These are phyloP conservation scores for Penicillium goetzii DNA, from an alignment of 495 filamentous ascomycete species.

Conservation along the genomic window DNA sequence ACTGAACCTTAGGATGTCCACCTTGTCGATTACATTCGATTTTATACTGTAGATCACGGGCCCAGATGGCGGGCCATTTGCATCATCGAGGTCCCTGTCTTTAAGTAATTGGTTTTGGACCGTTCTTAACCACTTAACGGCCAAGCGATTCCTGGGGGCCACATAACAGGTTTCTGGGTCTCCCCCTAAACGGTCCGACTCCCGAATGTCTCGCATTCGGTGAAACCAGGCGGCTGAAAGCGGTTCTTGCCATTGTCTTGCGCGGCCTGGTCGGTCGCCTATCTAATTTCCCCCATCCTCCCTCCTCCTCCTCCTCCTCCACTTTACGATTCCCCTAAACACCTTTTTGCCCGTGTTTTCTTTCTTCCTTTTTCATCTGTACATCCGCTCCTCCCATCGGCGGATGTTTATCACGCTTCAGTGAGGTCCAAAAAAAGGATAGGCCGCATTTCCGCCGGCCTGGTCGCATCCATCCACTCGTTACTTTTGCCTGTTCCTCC, in stretches of 20 bases:
- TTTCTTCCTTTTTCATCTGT: constrained; percentile 7
- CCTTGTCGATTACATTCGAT: neutral
- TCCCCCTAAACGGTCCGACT: constrained; percentile 9
- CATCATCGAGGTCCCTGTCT: constrained; percentile 1
- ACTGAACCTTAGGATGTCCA: too few species aligned
- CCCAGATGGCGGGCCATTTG: constrained; percentile 3
- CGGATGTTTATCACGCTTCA: constrained; percentile 15
- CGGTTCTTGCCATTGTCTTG: constrained; percentile 34
- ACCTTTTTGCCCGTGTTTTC: neutral
- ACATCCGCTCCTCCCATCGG: neutral
- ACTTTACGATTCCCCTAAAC: neutral
- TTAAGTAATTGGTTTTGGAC: neutral
- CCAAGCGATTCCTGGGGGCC: neutral
- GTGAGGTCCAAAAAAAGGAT: neutral
- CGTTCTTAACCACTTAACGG: too few species aligned
- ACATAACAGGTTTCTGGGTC: neutral
- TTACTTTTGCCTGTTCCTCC: constrained; percentile 14
- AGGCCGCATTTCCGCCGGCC: constrained; percentile 19
- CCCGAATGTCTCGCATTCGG: constrained; percentile 26
- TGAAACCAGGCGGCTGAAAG: constrained; percentile 34
- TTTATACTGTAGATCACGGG: neutral
- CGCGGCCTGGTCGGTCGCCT: constrained; percentile 25
- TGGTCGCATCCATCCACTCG: constrained; percentile 15
- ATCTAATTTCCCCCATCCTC: neutral
- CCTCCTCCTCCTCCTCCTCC: constrained; percentile 3